These are phyloP conservation scores for Laguncularia racemosa DNA, from an alignment of 345 rosid species.

Conservation along the genomic window DNA sequence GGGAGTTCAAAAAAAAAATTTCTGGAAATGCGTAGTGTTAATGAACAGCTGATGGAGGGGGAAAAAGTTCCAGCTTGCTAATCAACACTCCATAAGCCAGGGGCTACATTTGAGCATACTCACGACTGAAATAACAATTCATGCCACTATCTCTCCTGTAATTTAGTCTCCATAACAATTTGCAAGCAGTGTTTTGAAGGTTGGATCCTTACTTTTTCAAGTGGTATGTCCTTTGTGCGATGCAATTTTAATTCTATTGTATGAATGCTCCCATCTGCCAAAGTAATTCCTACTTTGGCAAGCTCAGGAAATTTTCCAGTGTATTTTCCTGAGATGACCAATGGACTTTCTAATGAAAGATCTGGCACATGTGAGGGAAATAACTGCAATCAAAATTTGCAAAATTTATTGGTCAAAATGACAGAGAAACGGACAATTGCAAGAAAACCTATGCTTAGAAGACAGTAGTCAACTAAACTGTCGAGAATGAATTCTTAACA, in stretches of 20 bases:
- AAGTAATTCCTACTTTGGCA: constrained; percentile 44
- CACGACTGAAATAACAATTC: too few relatives aligned
- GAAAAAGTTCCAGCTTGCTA: too few relatives aligned
- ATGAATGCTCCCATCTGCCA: constrained; percentile 52
- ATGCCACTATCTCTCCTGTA: too few relatives aligned
- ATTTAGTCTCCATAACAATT: too few relatives aligned
- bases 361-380: constrained; percentile 54
- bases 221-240: constrained; percentile 45
- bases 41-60: too few relatives aligned
- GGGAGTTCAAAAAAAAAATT: too few relatives aligned
- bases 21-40: too few relatives aligned
- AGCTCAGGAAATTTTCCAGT: constrained; percentile 53
- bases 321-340: constrained; percentile 68
- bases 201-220: constrained; percentile 42
- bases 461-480: too few relatives aligned
- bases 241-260: constrained; percentile 51
- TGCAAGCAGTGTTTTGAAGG: neutral
- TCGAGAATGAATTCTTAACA: neutral
- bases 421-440: neutral
- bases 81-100: too few relatives aligned
- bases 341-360: constrained; percentile 51
- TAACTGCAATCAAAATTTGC: constrained; percentile 26
- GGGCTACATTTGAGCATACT: too few relatives aligned
- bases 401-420: neutral
- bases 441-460: too few relatives aligned